A percentile compares a stretch with the other conserved stretches of the same genome.
These are phyloP conservation scores for Fusarium succisae DNA, from an alignment of 2,329 filamentous ascomycete genomes.

Conservation along the genomic window DNA sequence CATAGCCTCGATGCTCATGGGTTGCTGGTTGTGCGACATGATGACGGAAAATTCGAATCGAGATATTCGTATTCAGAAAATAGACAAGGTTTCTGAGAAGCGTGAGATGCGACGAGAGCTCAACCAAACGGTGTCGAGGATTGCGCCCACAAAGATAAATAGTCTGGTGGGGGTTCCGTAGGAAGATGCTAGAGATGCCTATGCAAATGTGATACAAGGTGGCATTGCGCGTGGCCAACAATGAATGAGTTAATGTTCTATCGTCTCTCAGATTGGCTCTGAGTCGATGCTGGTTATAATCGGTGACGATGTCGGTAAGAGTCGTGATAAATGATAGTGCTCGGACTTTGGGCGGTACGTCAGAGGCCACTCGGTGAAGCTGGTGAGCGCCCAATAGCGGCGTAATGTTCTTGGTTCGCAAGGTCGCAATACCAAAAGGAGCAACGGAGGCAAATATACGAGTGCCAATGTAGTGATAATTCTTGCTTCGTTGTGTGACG, in stretches of 20 bases:
- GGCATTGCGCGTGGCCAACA: conserved; percentile 29
- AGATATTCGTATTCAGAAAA: not conserved
- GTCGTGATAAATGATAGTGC: conserved; percentile 10
- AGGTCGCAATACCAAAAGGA: conserved; percentile 3
- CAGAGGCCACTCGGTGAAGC: conserved; percentile 33
- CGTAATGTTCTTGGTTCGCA: conserved; percentile 8
- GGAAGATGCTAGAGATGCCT: conserved; percentile 3
- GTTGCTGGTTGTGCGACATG: conserved; percentile 50
- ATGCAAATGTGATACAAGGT: conserved; percentile 17
- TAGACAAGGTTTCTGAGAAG: not conserved
- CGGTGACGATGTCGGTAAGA: not conserved
- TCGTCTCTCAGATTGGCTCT: conserved; percentile 9
- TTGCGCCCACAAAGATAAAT: conserved; percentile 17
- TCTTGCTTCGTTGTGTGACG: conserved; percentile 15
- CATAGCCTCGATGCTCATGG: conserved; percentile 80
- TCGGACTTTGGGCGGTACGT: conserved; percentile 25
- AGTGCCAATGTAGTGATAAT: not conserved
- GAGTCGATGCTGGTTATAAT: not conserved
- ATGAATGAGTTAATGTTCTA: not conserved
- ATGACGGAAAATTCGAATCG: conserved; percentile 20
- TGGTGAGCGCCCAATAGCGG: conserved; percentile 12
- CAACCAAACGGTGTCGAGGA: not conserved
- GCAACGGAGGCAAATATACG: not conserved
- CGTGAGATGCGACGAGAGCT: not conserved
- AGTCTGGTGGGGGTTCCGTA: conserved; percentile 13